phyloP scores from a whole-genome alignment of 192 early-diverging fungal genomes.

The Coemansia sp. region DNA sequence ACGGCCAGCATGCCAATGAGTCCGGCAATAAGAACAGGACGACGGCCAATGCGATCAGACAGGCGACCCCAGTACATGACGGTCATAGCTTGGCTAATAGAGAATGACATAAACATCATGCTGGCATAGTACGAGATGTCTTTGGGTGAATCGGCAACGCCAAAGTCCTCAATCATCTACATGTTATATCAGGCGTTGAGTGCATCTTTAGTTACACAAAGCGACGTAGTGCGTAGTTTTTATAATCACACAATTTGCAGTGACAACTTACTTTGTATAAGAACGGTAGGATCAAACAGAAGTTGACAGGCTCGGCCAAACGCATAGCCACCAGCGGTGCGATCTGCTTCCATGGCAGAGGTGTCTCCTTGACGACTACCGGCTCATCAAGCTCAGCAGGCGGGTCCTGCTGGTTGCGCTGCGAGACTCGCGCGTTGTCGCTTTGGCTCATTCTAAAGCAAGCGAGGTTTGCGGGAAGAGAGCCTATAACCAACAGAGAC shows the following conservation, averaged over 20 bases:
- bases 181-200: not conserved
- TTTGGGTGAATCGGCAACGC: constrained; percentile 66
- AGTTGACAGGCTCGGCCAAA: constrained; percentile 72
- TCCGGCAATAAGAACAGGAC: constrained; percentile 77
- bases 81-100: constrained; percentile 53
- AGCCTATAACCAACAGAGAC: not conserved
- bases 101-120: constrained; percentile 52
- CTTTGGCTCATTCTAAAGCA: not conserved
- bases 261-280: constrained; percentile 12
- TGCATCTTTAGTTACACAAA: not conserved
- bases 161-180: constrained; percentile 31
- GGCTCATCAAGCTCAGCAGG: not conserved
- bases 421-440: not conserved
- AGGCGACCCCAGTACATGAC: constrained; percentile 71
- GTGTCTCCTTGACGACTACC: constrained; percentile 31
- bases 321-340: constrained; percentile 30
- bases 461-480: not conserved
- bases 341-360: constrained; percentile 49
- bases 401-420: not conserved
- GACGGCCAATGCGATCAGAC: constrained; percentile 77
- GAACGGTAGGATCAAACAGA: constrained; percentile 70
- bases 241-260: not conserved
- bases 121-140: constrained; percentile 76
- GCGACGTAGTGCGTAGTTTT: not conserved
- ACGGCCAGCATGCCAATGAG: constrained; percentile 72